A percentile compares a stretch with the other conserved stretches of the same genome.
phyloP scores from a whole-genome alignment of 2,329 filamentous ascomycete genomes.

The Fusarium sp. region DNA sequence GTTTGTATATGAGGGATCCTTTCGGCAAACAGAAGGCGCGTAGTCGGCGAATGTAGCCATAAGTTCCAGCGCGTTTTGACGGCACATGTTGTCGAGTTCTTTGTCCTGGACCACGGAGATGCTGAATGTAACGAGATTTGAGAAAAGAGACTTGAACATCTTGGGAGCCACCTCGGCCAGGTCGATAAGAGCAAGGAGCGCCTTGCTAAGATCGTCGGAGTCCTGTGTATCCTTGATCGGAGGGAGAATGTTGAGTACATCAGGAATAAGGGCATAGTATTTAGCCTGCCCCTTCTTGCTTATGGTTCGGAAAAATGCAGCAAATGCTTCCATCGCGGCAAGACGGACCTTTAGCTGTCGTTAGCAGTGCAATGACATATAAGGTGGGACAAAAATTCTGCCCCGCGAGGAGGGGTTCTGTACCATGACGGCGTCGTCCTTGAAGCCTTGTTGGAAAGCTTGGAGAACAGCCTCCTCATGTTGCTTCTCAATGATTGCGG shows the following conservation, averaged over 20 bases:
- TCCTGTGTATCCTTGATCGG: slow-evolving; percentile 93
- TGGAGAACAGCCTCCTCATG: slow-evolving; percentile 90
- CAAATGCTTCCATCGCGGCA: slow-evolving; percentile 95
- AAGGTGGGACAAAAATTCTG: slow-evolving; percentile 13
- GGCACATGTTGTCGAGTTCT: slow-evolving; percentile 86
- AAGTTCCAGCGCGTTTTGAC: slow-evolving; percentile 94
- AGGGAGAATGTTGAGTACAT: slow-evolving; percentile 92
- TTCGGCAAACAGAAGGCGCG: slow-evolving; percentile 92
- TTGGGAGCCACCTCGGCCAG: slow-evolving; percentile 93
- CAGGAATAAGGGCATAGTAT: slow-evolving; percentile 87
- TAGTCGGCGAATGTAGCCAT: slow-evolving; percentile 99
- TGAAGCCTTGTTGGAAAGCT: slow-evolving; percentile 92
- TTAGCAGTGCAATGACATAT: slow-evolving; percentile 27
- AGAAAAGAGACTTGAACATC: slow-evolving; percentile 98
- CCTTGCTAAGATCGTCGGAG: slow-evolving; percentile 90
- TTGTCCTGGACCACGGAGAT: slow-evolving; percentile 96
- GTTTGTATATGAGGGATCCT: slow-evolving; percentile 88
- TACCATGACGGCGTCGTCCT: slow-evolving; percentile 85
- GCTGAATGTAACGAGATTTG: slow-evolving; percentile 90
- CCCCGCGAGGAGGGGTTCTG: slow-evolving; percentile 40
- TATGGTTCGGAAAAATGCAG: slow-evolving; percentile 92
- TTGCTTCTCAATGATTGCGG: slow-evolving; percentile 94
- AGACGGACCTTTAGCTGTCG: slow-evolving; percentile 75
- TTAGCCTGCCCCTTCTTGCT: slow-evolving; percentile 88
- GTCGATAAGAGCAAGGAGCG: slow-evolving; percentile 90